Conservation (phyloP, 208 protist genomes). For the Tetramitus jugosus region DNA sequence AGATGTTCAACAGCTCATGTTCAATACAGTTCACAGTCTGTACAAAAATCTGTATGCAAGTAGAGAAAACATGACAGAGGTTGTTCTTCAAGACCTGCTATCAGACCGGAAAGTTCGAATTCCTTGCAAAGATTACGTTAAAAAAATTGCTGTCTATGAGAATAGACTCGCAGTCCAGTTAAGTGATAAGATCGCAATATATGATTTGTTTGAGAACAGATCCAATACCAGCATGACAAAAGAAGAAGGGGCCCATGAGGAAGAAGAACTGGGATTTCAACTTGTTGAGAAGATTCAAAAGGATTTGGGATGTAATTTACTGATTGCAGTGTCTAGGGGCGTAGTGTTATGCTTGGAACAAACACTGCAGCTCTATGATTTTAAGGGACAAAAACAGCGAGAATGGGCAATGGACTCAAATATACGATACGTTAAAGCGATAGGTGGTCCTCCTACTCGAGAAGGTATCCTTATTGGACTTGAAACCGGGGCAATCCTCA, state of each 20-base stretch:
- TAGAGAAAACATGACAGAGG: conserved; percentile 86
- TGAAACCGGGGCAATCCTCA: conserved; percentile 69
- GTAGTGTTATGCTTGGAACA: conserved; percentile 76
- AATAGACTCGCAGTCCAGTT: conserved; percentile 40
- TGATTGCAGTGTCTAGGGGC: conserved; percentile 74
- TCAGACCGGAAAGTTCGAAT: conserved; percentile 68
- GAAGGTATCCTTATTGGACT: conserved; percentile 86
- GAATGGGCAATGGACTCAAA: conserved; percentile 85
- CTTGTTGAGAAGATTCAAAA: conserved; percentile 69
- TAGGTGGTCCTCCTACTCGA: conserved; percentile 68
- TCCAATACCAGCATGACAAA: neutral
- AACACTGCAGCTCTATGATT: conserved; percentile 74
- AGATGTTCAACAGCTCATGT: conserved; percentile 64
- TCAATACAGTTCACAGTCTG: conserved; percentile 80
- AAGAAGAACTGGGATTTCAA: conserved; percentile 24
- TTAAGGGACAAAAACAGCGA: conserved; percentile 69
- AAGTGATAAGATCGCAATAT: neutral
- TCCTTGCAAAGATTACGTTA: conserved; percentile 84
- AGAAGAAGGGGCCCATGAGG: too few species aligned
- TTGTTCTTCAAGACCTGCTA: conserved; percentile 84
- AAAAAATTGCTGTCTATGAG: conserved; percentile 81
- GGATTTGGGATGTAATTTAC: conserved; percentile 74
- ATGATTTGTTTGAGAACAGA: neutral
- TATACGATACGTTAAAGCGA: conserved; percentile 85
- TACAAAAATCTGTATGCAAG: conserved; percentile 88